Evolutionary conservation across 108 stramenopile species (phyloP).

Genomic region (Parietichytrium sp.): DNA sequence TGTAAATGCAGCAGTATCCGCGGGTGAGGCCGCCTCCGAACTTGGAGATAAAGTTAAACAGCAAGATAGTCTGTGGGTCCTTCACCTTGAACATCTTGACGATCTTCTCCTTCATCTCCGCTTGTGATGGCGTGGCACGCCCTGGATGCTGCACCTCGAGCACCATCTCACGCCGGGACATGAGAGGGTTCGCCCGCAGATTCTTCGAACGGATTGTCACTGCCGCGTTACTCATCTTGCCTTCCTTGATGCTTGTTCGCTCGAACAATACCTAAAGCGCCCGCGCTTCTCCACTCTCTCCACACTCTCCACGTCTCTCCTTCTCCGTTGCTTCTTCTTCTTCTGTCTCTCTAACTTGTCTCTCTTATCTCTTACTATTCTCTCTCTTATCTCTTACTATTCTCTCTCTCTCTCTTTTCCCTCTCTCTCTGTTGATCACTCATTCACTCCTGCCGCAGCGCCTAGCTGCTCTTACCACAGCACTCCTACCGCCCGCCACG

Average conservation of each 20-base stretch:
- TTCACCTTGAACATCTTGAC: conserved; percentile 88
- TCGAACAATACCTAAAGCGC: too few species aligned
- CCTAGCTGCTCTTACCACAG: too few species aligned
- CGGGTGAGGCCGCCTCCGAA: conserved; percentile 97
- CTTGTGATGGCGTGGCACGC: conserved; percentile 85
- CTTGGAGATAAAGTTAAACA: conserved; percentile 93
- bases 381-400: neutral
- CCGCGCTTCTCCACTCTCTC: too few species aligned
- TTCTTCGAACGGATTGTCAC: conserved; percentile 96
- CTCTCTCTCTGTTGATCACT: too few species aligned
- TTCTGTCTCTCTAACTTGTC: neutral
- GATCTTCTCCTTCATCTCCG: conserved; percentile 85
- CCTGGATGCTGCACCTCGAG: conserved; percentile 97
- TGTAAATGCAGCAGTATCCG: conserved; percentile 96
- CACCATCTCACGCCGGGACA: conserved; percentile 87
- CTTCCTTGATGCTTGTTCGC: too few species aligned
- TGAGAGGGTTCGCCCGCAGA: conserved; percentile 95
- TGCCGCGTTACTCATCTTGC: conserved; percentile 54
- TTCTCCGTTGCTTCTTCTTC: neutral
- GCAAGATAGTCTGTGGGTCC: conserved; percentile 74
- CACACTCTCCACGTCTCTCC: neutral
- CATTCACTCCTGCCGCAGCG: too few species aligned
- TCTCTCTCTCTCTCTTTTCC: neutral
- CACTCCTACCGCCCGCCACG: too few species aligned
- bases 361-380: neutral